These are phyloP conservation scores for Russula dissimulans DNA, from an alignment of 768 basidiomycete species.

Conservation along the genomic window DNA sequence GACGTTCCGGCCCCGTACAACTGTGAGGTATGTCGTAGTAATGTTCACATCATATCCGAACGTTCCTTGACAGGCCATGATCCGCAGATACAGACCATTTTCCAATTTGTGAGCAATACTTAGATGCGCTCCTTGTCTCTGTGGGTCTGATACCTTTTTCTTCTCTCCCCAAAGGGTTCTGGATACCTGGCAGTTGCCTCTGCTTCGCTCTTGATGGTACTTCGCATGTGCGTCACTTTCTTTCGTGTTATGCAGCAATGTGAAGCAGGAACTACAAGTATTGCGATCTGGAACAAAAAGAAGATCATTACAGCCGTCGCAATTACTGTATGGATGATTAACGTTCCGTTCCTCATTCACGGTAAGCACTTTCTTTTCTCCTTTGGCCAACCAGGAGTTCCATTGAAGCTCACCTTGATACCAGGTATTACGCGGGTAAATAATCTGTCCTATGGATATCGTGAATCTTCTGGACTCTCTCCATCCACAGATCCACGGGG, in stretches of 20 bases:
- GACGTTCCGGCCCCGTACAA: neutral
- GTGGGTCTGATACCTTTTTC: neutral
- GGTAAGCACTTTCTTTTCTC: neutral
- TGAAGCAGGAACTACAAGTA: neutral
- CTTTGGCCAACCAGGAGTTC: neutral
- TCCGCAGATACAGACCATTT: neutral
- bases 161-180: neutral
- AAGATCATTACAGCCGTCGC: neutral
- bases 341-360: neutral
- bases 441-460: neutral
- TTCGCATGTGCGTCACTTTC: neutral
- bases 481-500: neutral
- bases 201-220: neutral
- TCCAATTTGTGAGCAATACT: neutral
- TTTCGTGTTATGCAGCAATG: neutral
- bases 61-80: neutral
- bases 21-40: neutral
- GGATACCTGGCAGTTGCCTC: neutral
- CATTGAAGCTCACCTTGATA: neutral
- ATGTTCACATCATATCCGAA: neutral
- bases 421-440: neutral
- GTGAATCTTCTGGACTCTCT: neutral
- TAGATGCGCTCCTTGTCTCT: neutral
- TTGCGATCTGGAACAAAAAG: neutral
- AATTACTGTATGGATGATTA: neutral